Conservation (phyloP, 192 early-diverging fungal genomes). For the Pilobolus umbonatus region DNA sequence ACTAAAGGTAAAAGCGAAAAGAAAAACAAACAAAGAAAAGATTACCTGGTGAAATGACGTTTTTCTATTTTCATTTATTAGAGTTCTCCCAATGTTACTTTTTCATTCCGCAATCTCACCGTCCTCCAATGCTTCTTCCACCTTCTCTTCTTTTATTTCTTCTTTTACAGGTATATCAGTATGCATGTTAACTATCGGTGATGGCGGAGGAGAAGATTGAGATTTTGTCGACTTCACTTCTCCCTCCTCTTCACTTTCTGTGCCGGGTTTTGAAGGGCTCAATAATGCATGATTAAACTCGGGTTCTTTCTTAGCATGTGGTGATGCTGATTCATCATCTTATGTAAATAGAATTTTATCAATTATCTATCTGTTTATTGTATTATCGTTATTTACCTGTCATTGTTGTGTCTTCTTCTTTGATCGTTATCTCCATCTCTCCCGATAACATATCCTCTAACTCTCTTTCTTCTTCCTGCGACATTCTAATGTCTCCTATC, state of each 20-base stretch:
- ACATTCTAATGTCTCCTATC: constrained; percentile 7
- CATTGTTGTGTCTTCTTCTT: background rate
- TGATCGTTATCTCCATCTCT: background rate
- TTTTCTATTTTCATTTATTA: background rate
- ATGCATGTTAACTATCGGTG: background rate
- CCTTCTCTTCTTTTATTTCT: background rate
- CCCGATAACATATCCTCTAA: background rate
- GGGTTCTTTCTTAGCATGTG: background rate
- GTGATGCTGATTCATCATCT: background rate
- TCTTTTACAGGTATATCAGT: background rate
- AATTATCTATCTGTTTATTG: background rate
- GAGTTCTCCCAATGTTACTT: constrained; percentile 9
- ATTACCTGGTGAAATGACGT: background rate
- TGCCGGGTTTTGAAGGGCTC: background rate
- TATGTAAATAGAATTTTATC: background rate
- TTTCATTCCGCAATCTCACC: constrained; percentile 27
- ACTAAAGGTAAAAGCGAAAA: background rate
- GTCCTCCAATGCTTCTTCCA: constrained; percentile 23
- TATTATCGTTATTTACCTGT: background rate
- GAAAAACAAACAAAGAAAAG: background rate
- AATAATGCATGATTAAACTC: background rate
- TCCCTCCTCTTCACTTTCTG: constrained; percentile 28
- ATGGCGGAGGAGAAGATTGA: constrained; percentile 2
- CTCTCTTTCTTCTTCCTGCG: constrained; percentile 31
- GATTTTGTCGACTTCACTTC: constrained; percentile 16